Base-by-base conservation (phyloP, 306 rosid species). In the Coriaria nepalensis region DNA sequence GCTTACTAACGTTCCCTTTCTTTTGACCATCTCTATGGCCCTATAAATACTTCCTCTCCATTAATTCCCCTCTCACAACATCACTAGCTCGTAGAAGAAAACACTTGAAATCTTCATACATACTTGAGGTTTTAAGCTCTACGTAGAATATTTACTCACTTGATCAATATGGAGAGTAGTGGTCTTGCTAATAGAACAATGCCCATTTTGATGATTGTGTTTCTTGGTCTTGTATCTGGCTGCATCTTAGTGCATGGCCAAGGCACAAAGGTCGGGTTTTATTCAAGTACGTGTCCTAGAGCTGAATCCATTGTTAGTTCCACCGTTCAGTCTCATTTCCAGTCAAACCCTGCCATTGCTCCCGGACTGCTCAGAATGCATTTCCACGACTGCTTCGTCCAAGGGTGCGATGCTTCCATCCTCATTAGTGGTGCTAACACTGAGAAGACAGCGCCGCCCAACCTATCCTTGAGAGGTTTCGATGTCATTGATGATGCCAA, bases 401-500 rank as follows among this genome's bases (percentile, higher is more conserved):
- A 40, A 0, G 59, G 59, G 3, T 53, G 59, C 7, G 59, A 53
- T 41, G 59, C 59, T 0, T 53, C 59, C 0, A 47, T 53, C 8
- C 59, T 53, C 33, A 45, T 53, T n/a, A 32, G 40, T 8, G 59
- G 59, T 10, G 9, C 59, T 5, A 9, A 11, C 5, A 41, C 48
- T 1, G 59, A 53, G 48, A 40, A 48, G 32, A 53, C 48, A 6
- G 29, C 59, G 4, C n/a, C 5, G 0, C 59, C 59, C 0, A 53
- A 53, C 49, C 59, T 53, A 7, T 53, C 59, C 2, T 13, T 53
- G 15, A 53, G 43, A 11, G 59, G 59, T 37, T 53, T 53, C 6
- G 59, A 53, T 20, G 59, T 53, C 5, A 53, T 53, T 2, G 59
- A 53, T 9, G 59, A 53, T 41, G 59, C 59, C 39, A 53, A 53